Evolutionary conservation across 208 protist genomes (phyloP).

Genomic region (Leishmania amazonensis): DNA sequence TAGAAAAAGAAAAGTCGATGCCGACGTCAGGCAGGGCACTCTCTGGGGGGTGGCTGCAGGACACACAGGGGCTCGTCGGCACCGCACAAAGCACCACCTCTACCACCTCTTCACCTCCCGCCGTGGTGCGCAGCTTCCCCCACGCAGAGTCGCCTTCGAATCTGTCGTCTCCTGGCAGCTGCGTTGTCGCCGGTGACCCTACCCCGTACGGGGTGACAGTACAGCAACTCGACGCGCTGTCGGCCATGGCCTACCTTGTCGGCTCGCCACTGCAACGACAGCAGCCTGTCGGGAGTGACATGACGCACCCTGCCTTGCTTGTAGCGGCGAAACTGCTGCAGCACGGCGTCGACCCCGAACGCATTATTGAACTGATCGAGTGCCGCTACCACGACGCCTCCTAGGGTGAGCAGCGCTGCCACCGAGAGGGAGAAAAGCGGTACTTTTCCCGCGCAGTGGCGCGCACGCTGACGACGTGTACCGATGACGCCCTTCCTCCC

Average conservation of each 20-base stretch:
- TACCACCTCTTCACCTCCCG: background rate
- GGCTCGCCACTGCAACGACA: slow-evolving; percentile 66
- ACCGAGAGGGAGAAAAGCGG: background rate
- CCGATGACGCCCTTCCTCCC: background rate
- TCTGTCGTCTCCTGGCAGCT: background rate
- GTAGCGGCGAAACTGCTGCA: slow-evolving; percentile 52
- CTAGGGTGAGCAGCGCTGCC: background rate
- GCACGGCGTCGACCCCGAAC: slow-evolving; percentile 63
- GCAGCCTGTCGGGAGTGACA: slow-evolving; percentile 35
- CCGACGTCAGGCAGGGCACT: background rate
- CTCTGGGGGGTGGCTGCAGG: slow-evolving; percentile 4
- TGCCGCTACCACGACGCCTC: slow-evolving; percentile 5
- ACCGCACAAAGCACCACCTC: background rate
- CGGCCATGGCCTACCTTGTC: slow-evolving; percentile 63
- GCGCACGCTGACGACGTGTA: background rate
- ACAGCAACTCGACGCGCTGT: slow-evolving; percentile 53
- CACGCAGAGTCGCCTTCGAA: background rate
- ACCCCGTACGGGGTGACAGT: slow-evolving; percentile 25
- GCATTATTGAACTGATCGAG: slow-evolving; percentile 67
- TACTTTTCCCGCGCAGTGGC: background rate
- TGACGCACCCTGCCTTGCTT: slow-evolving; percentile 23
- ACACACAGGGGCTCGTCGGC: slow-evolving; percentile 10
- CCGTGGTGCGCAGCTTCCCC: background rate
- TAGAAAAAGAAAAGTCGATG: background rate
- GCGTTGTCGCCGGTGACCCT: background rate